phyloP scores from a whole-genome alignment of 176 grass and related monocot genomes.

The Rhynchospora tenuis region DNA sequence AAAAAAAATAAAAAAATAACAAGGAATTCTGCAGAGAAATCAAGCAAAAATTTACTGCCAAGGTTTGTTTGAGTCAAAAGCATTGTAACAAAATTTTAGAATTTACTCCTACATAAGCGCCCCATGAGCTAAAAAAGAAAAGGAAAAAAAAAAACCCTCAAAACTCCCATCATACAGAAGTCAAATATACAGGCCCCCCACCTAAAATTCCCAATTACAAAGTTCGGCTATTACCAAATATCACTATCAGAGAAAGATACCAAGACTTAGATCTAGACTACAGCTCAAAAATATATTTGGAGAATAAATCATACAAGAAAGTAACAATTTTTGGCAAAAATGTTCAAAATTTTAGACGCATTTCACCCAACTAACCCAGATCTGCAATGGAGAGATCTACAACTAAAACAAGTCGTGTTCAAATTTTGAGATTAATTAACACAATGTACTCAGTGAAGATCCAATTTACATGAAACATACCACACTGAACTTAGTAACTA shows the following conservation, averaged over 20 bases:
- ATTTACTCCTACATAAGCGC: background rate
- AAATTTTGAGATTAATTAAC: constrained; percentile 6
- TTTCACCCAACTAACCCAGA: constrained; percentile 26
- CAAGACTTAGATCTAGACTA: constrained; percentile 15
- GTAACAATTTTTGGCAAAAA: constrained; percentile 5
- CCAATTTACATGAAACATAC: background rate
- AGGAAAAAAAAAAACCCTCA: background rate
- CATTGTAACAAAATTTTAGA: background rate
- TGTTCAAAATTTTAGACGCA: background rate
- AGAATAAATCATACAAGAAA: constrained; percentile 9
- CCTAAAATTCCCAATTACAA: background rate
- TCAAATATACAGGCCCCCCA: constrained; percentile 10
- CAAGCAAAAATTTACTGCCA: background rate
- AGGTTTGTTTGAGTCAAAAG: constrained; percentile 2
- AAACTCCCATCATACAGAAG: background rate
- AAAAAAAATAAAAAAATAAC: background rate
- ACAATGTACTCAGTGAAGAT: background rate
- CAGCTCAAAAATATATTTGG: background rate
- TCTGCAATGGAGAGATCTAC: constrained; percentile 20
- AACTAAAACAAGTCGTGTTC: background rate
- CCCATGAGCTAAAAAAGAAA: background rate
- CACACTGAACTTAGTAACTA: background rate
- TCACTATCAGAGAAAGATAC: constrained; percentile 22
- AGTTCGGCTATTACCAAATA: background rate
- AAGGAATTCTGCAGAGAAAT: background rate